phyloP scores from a whole-genome alignment of 2,329 filamentous ascomycete genomes.

The Fusarium buxicola region DNA sequence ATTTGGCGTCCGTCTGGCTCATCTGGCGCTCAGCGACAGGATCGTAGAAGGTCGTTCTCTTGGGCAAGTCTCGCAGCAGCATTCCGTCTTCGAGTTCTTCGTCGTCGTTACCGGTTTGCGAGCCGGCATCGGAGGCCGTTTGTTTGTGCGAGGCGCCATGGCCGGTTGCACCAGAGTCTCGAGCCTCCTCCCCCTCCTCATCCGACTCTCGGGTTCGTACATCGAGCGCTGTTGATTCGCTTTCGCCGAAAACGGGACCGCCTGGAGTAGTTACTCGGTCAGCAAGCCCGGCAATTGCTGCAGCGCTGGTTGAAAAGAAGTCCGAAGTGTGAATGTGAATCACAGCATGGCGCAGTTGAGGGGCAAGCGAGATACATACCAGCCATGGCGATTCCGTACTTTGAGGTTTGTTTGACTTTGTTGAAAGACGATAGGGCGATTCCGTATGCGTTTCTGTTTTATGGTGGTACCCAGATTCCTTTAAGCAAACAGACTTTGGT shows the following conservation, averaged over 20 bases:
- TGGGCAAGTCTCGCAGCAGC: constrained; percentile 69
- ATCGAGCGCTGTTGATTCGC: constrained; percentile 39
- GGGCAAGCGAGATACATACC: constrained; percentile 37
- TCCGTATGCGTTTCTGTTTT: background rate
- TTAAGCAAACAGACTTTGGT: background rate
- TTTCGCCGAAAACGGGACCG: constrained; percentile 33
- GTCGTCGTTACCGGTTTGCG: constrained; percentile 40
- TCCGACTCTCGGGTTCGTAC: constrained; percentile 48
- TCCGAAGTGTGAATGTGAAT: constrained; percentile 2
- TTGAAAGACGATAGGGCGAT: background rate
- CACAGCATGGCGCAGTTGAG: constrained; percentile 18
- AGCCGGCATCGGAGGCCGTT: constrained; percentile 35
- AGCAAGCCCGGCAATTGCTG: constrained; percentile 16
- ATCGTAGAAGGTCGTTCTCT: constrained; percentile 90
- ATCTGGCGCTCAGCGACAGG: constrained; percentile 93
- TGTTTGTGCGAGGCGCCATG: constrained; percentile 41
- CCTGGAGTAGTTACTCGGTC: constrained; percentile 27
- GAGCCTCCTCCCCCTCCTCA: constrained; percentile 47
- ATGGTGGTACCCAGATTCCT: background rate
- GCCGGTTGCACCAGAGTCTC: constrained; percentile 39
- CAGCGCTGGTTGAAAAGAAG: constrained; percentile 5
- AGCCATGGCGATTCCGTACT: constrained; percentile 34
- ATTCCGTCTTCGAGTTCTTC: constrained; percentile 64
- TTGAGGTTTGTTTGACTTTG: background rate
- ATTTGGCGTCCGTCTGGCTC: constrained; percentile 92